These are phyloP conservation scores for Teratosphaeria viscida DNA, from an alignment of 2,329 filamentous ascomycete species.

Conservation along the genomic window DNA sequence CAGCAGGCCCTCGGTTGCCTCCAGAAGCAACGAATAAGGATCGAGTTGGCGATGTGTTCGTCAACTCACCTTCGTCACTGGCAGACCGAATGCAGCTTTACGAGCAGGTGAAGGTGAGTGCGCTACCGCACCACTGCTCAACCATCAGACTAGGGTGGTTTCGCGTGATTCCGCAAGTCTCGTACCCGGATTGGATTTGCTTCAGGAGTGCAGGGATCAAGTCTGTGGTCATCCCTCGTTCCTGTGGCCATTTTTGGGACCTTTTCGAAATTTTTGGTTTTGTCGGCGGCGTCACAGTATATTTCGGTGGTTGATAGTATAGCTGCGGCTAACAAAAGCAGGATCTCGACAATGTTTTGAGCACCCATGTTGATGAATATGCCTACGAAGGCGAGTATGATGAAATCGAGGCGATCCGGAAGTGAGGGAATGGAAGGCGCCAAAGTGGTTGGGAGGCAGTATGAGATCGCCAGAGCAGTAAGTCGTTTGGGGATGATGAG, in stretches of 20 bases:
- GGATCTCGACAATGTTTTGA: neutral
- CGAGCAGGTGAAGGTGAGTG: neutral
- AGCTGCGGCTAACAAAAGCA: neutral
- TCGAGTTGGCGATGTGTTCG: neutral
- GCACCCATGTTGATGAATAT: neutral
- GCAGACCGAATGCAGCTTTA: neutral
- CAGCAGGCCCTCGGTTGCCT: neutral
- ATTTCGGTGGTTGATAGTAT: neutral
- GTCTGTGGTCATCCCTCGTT: neutral
- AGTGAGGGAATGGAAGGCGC: neutral
- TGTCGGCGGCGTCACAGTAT: neutral
- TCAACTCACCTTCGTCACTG: neutral
- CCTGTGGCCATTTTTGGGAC: neutral
- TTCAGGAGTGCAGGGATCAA: neutral
- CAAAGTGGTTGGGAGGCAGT: neutral
- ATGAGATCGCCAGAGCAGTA: neutral
- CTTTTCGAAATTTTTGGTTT: neutral
- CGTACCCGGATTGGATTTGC: neutral
- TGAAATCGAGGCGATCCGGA: neutral
- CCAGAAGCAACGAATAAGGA: neutral
- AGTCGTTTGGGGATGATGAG: neutral
- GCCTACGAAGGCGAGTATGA: neutral
- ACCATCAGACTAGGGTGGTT: neutral
- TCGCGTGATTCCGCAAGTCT: neutral
- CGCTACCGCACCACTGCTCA: neutral